A percentile compares a stretch with the other conserved stretches of the same genome.
Evolutionary conservation across 495 filamentous ascomycete genomes (phyloP).

Genomic region (Talaromyces proteolyticus): DNA sequence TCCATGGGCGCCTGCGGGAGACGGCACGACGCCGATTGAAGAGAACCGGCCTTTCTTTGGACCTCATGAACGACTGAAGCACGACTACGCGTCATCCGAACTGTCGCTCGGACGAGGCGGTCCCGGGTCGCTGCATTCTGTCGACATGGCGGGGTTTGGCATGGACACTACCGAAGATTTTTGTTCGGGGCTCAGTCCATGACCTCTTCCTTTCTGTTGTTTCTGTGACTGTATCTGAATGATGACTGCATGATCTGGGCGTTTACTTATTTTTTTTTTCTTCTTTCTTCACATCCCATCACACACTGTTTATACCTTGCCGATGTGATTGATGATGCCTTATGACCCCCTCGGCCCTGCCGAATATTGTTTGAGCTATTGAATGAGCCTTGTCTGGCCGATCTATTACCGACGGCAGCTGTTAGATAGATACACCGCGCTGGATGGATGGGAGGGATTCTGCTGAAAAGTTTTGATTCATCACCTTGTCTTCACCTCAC

Average conservation of each 20-base stretch:
- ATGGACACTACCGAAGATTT: conserved; percentile 36
- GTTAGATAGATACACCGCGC: not conserved
- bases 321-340: not conserved
- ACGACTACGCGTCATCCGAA: conserved; percentile 45
- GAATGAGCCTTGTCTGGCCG: not conserved
- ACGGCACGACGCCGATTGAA: conserved; percentile 45
- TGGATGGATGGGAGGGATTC: no score
- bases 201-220: conserved; percentile 8
- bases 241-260: conserved; percentile 16
- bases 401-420: not conserved
- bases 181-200: conserved; percentile 32
- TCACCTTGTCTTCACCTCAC: not conserved
- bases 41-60: conserved; percentile 44
- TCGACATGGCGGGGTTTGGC: conserved; percentile 44
- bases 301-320: not conserved
- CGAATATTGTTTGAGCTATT: no score
- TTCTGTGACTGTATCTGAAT: conserved; percentile 7
- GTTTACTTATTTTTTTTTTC: conserved; percentile 6
- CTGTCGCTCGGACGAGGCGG: conserved; percentile 40
- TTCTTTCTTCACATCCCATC: not conserved
- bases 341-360: not conserved
- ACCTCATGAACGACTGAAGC: conserved; percentile 41
- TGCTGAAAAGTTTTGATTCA: not conserved
- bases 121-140: conserved; percentile 40
- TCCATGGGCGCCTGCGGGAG: conserved; percentile 36